Conservation (phyloP, 179 eudicot species). For the Camellia oleifera region DNA sequence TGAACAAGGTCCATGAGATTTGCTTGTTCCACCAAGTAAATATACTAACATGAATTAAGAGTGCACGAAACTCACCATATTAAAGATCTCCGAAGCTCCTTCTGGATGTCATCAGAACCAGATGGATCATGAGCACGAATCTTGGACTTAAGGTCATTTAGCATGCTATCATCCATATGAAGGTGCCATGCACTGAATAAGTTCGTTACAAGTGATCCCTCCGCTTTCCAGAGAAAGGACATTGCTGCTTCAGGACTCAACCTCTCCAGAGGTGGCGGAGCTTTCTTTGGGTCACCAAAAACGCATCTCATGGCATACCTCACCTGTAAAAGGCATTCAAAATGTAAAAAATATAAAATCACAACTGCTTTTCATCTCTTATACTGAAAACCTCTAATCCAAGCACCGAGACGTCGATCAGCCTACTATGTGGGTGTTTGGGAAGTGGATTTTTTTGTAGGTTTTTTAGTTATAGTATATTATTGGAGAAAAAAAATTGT, state of each 20-base stretch:
- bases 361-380: not conserved
- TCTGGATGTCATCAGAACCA: conserved; percentile 56
- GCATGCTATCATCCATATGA: conserved; percentile 55
- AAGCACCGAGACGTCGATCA: not conserved
- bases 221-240: conserved; percentile 79
- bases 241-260: conserved; percentile 75
- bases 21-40: not conserved
- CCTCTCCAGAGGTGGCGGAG: conserved; percentile 92
- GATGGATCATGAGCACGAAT: conserved; percentile 82
- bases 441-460: too few species aligned
- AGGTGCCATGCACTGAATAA: conserved; percentile 72
- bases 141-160: conserved; percentile 60
- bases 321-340: conserved; percentile 54
- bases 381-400: not conserved
- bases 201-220: conserved; percentile 82
- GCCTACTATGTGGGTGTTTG: too few species aligned
- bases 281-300: conserved; percentile 92
- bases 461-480: too few species aligned
- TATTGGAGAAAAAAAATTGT: too few species aligned
- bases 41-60: not conserved
- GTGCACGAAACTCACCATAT: conserved; percentile 55
- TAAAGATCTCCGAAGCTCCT: conserved; percentile 71
- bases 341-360: not conserved
- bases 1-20: not conserved
- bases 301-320: conserved; percentile 86